phyloP scores from a whole-genome alignment of 345 rosid species.

The Salix viminalis region DNA sequence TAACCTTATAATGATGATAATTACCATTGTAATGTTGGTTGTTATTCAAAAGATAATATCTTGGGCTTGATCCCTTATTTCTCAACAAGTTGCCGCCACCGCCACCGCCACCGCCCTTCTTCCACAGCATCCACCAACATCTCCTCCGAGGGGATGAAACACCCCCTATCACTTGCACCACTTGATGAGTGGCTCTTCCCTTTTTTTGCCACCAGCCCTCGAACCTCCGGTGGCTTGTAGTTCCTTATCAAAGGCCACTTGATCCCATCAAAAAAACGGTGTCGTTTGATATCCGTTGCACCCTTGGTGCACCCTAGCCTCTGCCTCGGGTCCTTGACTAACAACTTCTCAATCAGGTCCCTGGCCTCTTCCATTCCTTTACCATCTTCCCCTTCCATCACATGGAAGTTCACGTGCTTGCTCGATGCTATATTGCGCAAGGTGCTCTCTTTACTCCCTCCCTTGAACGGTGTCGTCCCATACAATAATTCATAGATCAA shows the following conservation, averaged over 20 bases:
- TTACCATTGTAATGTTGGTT: background rate
- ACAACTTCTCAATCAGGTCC: conserved; percentile 57
- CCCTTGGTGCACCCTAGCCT: conserved; percentile 84
- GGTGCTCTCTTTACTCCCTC: conserved; percentile 67
- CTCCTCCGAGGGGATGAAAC: background rate
- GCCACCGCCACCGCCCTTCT: background rate
- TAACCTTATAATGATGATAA: background rate
- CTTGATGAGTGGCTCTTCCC: background rate
- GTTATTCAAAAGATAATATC: background rate
- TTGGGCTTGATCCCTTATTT: background rate
- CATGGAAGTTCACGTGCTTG: conserved; percentile 58
- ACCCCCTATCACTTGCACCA: background rate
- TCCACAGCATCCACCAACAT: background rate
- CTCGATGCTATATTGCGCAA: conserved; percentile 73
- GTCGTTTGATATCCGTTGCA: conserved; percentile 78
- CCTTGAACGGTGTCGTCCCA: conserved; percentile 79
- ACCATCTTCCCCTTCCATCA: conserved; percentile 35
- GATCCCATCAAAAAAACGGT: conserved; percentile 72
- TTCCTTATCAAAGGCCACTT: conserved; percentile 82
- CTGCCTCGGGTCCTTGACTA: conserved; percentile 61
- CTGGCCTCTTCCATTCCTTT: conserved; percentile 59
- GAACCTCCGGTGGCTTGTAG: conserved; percentile 64
- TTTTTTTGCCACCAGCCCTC: conserved; percentile 15
- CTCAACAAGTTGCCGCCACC: background rate
- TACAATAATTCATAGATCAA: conserved; percentile 82